These are phyloP conservation scores for Symbiodinium pilosum DNA, from an alignment of 73 alveolate genomes.

Conservation along the genomic window DNA sequence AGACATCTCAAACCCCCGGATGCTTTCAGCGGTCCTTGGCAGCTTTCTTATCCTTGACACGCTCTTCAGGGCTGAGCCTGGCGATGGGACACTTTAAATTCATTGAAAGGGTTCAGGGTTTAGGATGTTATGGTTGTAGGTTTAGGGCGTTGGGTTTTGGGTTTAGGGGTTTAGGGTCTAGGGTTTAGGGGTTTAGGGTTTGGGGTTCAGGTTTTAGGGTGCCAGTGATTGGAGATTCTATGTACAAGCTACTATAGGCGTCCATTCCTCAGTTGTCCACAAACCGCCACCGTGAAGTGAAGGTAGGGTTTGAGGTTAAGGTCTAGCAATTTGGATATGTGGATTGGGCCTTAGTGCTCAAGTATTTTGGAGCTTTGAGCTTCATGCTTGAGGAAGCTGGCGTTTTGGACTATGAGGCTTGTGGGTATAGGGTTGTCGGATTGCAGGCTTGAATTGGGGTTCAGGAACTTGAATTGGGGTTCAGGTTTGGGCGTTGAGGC, in stretches of 20 bases:
- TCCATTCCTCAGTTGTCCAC: too few relatives aligned
- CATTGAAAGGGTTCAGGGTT: too few relatives aligned
- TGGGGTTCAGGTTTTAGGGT: background rate
- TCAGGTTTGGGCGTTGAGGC: background rate
- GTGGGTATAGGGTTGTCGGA: background rate
- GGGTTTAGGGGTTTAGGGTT: background rate
- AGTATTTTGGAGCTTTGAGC: background rate
- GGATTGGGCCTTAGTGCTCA: background rate
- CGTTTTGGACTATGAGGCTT: background rate
- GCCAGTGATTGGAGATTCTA: background rate
- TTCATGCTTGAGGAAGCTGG: background rate
- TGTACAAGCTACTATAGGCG: too few relatives aligned
- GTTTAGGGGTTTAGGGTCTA: background rate
- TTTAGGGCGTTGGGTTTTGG: background rate
- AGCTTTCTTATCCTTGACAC: constrained; percentile 92
- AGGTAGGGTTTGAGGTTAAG: background rate
- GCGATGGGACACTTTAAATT: too few relatives aligned
- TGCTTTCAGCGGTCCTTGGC: constrained; percentile 25
- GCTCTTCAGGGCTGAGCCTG: constrained; percentile 28
- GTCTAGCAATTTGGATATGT: background rate
- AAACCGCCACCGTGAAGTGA: too few relatives aligned
- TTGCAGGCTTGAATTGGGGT: too few relatives aligned
- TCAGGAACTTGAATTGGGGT: background rate
- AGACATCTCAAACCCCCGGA: background rate
- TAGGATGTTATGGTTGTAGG: too few relatives aligned